Percentiles rank a stretch among this genome's conserved stretches.
Evolutionary conservation across 2,329 filamentous ascomycete genomes (phyloP).

Genomic region (Cladobotryum mycophilum): DNA sequence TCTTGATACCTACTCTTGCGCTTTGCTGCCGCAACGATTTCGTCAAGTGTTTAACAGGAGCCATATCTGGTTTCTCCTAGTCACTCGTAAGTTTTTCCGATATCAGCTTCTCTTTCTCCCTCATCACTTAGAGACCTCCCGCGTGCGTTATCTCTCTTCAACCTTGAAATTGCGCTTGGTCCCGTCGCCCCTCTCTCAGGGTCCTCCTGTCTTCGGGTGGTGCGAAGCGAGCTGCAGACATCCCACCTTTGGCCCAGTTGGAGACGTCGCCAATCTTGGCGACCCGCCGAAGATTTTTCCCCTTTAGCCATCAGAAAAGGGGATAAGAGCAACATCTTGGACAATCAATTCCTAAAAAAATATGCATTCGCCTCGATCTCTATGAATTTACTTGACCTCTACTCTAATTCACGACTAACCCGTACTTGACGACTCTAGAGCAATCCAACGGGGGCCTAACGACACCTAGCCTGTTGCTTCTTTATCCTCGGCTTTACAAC

Average conservation of each 20-base stretch:
- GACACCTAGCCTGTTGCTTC: background rate
- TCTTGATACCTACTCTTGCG: constrained; percentile 1
- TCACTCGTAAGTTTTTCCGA: background rate
- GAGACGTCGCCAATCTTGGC: background rate
- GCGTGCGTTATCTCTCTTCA: background rate
- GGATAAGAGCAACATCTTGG: background rate
- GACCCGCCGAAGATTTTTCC: background rate
- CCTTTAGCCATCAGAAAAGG: background rate
- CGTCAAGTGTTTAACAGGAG: background rate
- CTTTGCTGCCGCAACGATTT: constrained; percentile 5
- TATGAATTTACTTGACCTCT: background rate
- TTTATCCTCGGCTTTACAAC: background rate
- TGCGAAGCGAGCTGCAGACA: background rate
- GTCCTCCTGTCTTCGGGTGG: background rate
- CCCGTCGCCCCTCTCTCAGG: background rate
- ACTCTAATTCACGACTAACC: background rate
- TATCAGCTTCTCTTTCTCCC: background rate
- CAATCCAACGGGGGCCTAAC: background rate
- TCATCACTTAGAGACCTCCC: background rate
- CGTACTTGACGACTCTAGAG: background rate
- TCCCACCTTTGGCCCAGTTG: background rate
- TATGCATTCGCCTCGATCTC: background rate
- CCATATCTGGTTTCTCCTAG: background rate
- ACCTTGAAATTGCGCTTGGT: too few relatives aligned
- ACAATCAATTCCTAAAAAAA: background rate